Percentiles rank a stretch among this genome's conserved stretches.
Conservation (phyloP, 805 yeast species). For the Yarrowia sp. region DNA sequence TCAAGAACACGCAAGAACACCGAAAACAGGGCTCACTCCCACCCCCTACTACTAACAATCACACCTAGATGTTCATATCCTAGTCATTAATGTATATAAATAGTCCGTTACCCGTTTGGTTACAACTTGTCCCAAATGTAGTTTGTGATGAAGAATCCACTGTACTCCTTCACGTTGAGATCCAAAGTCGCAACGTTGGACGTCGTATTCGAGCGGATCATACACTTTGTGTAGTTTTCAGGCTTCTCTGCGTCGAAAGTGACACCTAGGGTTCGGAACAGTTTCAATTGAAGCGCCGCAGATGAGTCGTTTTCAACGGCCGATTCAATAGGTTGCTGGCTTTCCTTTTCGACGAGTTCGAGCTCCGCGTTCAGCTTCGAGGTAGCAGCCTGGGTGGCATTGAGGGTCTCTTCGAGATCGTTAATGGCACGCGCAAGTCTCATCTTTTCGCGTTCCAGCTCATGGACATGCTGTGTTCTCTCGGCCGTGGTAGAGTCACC, state of each 20-base stretch:
- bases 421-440: slow-evolving; percentile 46
- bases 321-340: slow-evolving; percentile 33
- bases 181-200: slow-evolving; percentile 43
- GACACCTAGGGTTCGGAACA: slow-evolving; percentile 45
- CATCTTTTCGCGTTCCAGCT: slow-evolving; percentile 46
- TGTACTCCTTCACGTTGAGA: slow-evolving; percentile 55
- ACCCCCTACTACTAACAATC: slow-evolving; percentile 2
- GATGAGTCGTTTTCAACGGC: slow-evolving; percentile 28
- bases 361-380: slow-evolving; percentile 43
- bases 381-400: slow-evolving; percentile 41
- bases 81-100: slow-evolving; percentile 16
- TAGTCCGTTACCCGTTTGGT: neutral
- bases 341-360: slow-evolving; percentile 41
- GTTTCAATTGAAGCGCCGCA: slow-evolving; percentile 43
- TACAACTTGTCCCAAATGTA: slow-evolving; percentile 69
- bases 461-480: slow-evolving; percentile 40
- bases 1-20: too few species aligned
- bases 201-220: slow-evolving; percentile 42
- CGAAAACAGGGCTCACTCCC: too few species aligned
- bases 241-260: slow-evolving; percentile 42
- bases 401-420: slow-evolving; percentile 45
- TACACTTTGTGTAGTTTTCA: slow-evolving; percentile 41
- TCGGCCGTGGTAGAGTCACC: slow-evolving; percentile 41
- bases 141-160: slow-evolving; percentile 74
- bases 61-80: slow-evolving; percentile 3